phyloP scores from a whole-genome alignment of 2,329 filamentous ascomycete species.

The Ophiostoma ips region DNA sequence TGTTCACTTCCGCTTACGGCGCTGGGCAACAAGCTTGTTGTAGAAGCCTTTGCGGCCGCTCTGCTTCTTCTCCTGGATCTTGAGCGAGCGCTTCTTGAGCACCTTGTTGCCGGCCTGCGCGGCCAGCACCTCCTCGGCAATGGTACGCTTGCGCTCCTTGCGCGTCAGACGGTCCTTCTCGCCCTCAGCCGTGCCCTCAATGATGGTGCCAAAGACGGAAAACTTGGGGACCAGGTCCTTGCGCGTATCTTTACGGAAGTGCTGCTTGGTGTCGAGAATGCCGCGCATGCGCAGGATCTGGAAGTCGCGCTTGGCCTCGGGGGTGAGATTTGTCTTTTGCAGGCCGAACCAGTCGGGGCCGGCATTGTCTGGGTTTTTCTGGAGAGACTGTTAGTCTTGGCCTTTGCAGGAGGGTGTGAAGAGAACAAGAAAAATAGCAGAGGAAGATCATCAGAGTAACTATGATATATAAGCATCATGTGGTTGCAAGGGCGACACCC shows the following conservation, averaged over 20 bases:
- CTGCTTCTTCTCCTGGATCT: constrained; percentile 68
- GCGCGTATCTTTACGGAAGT: constrained; percentile 75
- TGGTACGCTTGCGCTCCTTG: constrained; percentile 74
- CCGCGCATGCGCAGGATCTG: constrained; percentile 82
- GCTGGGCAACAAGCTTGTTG: constrained; percentile 53
- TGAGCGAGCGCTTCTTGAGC: constrained; percentile 76
- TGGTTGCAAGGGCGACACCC: constrained; percentile 54
- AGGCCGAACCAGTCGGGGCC: constrained; percentile 80
- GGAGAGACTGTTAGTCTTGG: neutral
- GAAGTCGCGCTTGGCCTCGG: constrained; percentile 67
- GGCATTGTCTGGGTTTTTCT: constrained; percentile 36
- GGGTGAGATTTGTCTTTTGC: constrained; percentile 69
- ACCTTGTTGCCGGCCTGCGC: constrained; percentile 50
- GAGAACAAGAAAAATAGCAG: constrained; percentile 15
- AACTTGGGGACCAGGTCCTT: constrained; percentile 64
- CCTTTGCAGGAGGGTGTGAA: neutral
- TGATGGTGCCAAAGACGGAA: constrained; percentile 76
- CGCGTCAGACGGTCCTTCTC: constrained; percentile 68
- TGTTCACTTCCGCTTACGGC: constrained; percentile 14
- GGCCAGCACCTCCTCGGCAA: constrained; percentile 72
- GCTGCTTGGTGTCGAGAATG: constrained; percentile 74
- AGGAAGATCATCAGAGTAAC: constrained; percentile 46
- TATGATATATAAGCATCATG: constrained; percentile 50
- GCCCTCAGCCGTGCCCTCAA: constrained; percentile 81
- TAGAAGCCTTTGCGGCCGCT: constrained; percentile 87